phyloP scores from a whole-genome alignment of 2,329 filamentous ascomycete genomes.

The Alternaria longipes region DNA sequence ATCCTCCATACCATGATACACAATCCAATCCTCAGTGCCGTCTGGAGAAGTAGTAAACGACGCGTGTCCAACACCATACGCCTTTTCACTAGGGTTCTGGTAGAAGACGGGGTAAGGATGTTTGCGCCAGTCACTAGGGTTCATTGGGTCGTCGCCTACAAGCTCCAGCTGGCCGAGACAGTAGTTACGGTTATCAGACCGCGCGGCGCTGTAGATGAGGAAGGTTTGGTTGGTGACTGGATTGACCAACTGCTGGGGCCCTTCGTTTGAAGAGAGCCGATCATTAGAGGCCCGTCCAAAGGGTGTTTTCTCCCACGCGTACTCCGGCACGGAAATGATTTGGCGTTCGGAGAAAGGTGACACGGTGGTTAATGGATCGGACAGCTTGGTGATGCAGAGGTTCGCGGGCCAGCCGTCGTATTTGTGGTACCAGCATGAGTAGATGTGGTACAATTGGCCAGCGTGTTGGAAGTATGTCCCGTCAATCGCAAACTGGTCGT shows the following conservation, averaged over 20 bases:
- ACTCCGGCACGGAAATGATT: slow-evolving; percentile 58
- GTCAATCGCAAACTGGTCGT: slow-evolving; percentile 64
- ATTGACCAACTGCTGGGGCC: slow-evolving; percentile 60
- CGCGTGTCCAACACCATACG: slow-evolving; percentile 62
- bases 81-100: slow-evolving; percentile 56
- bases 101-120: slow-evolving; percentile 59
- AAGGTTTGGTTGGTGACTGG: slow-evolving; percentile 58
- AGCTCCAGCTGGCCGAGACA: slow-evolving; percentile 63
- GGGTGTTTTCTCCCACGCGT: slow-evolving; percentile 63
- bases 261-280: slow-evolving; percentile 61
- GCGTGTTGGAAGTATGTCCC: slow-evolving; percentile 62
- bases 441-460: slow-evolving; percentile 50
- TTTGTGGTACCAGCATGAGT: slow-evolving; percentile 53
- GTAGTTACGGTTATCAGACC: slow-evolving; percentile 63
- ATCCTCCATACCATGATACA: slow-evolving; percentile 63
- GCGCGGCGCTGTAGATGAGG: slow-evolving; percentile 60
- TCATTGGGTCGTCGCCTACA: slow-evolving; percentile 60
- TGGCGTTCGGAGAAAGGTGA: slow-evolving; percentile 58
- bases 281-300: slow-evolving; percentile 59
- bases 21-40: slow-evolving; percentile 60
- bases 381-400: slow-evolving; percentile 62
- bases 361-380: slow-evolving; percentile 58
- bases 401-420: slow-evolving; percentile 63
- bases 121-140: slow-evolving; percentile 59
- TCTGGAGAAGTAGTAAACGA: slow-evolving; percentile 61